Percentiles rank a stretch among this genome's conserved stretches.
Evolutionary conservation across 2,329 filamentous ascomycete genomes (phyloP).

Genomic region (Fusarium papillatum): DNA sequence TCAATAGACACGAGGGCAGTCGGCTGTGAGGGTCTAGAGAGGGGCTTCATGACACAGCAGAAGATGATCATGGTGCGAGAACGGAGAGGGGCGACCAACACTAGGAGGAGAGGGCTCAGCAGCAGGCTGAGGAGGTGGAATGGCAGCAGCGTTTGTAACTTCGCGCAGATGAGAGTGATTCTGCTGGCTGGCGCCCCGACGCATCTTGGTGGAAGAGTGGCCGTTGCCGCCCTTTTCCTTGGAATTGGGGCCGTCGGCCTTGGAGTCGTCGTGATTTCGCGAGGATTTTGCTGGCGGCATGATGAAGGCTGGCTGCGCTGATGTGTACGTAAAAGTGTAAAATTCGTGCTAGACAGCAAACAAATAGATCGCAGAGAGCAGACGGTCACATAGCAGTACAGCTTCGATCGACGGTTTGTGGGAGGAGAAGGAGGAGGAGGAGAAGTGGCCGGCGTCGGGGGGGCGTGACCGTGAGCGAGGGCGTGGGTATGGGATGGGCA

Average conservation of each 20-base stretch:
- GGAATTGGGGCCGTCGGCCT: constrained; percentile 54
- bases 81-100: constrained; percentile 44
- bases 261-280: constrained; percentile 61
- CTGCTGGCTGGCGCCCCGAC: constrained; percentile 66
- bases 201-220: constrained; percentile 66
- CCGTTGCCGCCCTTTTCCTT: constrained; percentile 62
- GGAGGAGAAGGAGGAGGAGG: constrained; percentile 35
- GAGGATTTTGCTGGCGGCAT: constrained; percentile 64
- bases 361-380: constrained; percentile 7
- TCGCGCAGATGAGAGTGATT: constrained; percentile 62
- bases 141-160: constrained; percentile 54
- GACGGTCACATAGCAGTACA: constrained; percentile 39
- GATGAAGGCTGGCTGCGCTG: constrained; percentile 17
- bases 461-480: constrained; percentile 29
- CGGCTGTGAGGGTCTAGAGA: neutral
- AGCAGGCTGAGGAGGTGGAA: constrained; percentile 46
- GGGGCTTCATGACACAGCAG: neutral
- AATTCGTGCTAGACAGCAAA: constrained; percentile 9
- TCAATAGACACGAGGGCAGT: neutral
- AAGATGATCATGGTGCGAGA: constrained; percentile 14
- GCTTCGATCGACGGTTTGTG: constrained; percentile 19
- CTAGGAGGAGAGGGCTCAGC: constrained; percentile 49
- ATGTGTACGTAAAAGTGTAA: neutral
- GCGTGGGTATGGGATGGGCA: constrained; percentile 13
- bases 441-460: constrained; percentile 40